Conservation (phyloP, 257 asterid species). For the Penstemon newberryi region DNA sequence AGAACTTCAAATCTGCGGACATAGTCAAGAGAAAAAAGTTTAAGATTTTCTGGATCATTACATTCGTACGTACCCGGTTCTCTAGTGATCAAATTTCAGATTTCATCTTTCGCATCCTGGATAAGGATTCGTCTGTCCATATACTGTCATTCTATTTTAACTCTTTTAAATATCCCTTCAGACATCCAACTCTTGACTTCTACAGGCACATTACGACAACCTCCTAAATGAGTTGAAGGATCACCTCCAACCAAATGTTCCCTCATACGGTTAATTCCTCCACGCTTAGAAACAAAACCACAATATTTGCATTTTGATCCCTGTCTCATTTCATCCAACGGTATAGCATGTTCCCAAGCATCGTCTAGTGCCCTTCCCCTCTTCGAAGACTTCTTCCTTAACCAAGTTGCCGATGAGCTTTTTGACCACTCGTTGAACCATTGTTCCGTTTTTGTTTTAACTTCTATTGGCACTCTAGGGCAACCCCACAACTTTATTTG, state of each 20-base stretch:
- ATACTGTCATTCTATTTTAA: conserved; percentile 24
- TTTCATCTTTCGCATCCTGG: conserved; percentile 33
- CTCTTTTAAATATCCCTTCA: conserved; percentile 25
- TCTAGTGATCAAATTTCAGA: conserved; percentile 30
- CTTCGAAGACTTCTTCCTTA: conserved; percentile 33
- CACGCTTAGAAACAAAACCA: conserved; percentile 44
- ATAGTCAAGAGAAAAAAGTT: no score
- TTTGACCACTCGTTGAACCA: conserved; percentile 49
- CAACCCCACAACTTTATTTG: conserved; percentile 47
- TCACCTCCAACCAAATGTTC: conserved; percentile 57
- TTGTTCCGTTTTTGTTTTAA: conserved; percentile 44
- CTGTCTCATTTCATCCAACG: conserved; percentile 42
- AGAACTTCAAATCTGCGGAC: no score
- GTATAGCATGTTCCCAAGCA: conserved; percentile 51
- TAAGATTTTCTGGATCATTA: no score
- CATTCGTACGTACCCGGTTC: conserved; percentile 9
- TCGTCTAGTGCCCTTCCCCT: conserved; percentile 43
- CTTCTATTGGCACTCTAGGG: conserved; percentile 45
- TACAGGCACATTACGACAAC: conserved; percentile 43
- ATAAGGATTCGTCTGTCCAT: conserved; percentile 23
- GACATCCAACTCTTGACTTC: conserved; percentile 41
- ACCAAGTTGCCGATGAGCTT: conserved; percentile 40
- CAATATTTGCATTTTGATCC: conserved; percentile 48
- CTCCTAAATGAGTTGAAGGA: conserved; percentile 34
- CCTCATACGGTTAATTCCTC: conserved; percentile 47